Percentiles rank a stretch among this genome's conserved stretches.
phyloP scores from a whole-genome alignment of 371 early-diverging fungal species.

The Rhizoclosmatium hyalinum region DNA sequence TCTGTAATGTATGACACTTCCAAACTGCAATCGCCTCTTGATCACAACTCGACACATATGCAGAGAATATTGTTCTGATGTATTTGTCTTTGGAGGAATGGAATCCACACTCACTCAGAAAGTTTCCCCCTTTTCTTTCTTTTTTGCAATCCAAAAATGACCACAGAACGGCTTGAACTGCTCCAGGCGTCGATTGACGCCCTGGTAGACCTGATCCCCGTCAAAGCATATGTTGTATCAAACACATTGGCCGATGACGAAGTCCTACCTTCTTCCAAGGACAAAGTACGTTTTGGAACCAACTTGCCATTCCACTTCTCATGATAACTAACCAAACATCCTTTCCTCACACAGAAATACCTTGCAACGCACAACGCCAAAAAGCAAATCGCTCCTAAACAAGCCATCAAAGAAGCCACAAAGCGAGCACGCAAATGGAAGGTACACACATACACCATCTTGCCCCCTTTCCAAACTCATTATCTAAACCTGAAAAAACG shows the following conservation, averaged over 20 bases:
- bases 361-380: conserved; percentile 42
- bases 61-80: no score
- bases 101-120: no score
- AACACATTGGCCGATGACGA: conserved; percentile 51
- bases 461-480: not conserved
- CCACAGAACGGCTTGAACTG: conserved; percentile 17
- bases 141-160: not conserved
- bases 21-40: no score
- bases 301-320: not conserved
- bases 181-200: conserved; percentile 69
- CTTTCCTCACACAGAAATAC: conserved; percentile 7
- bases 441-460: conserved; percentile 42
- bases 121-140: not conserved
- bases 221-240: conserved; percentile 62
- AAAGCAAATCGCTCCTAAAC: conserved; percentile 77
- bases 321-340: not conserved
- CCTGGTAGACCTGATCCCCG: conserved; percentile 75
- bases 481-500: not conserved
- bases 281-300: not conserved
- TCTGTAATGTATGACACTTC: no score
- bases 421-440: conserved; percentile 81
- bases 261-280: not conserved
- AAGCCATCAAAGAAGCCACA: conserved; percentile 75
- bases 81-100: no score
- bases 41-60: no score